These are phyloP conservation scores for Sporormia fimetaria DNA, from an alignment of 495 filamentous ascomycete species.

Conservation along the genomic window DNA sequence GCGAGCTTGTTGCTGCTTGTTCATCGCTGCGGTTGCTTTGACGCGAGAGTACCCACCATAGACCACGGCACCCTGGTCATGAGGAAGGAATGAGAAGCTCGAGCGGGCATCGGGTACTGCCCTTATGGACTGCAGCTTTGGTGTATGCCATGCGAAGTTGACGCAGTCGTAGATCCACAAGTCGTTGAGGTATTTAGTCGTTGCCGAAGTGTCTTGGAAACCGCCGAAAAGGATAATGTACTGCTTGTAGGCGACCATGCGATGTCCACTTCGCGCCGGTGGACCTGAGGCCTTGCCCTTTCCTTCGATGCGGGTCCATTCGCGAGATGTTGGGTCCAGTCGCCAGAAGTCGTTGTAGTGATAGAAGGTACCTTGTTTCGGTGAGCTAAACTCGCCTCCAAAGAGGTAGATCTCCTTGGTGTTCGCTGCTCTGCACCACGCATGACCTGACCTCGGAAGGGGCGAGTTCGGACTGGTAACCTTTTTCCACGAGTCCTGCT, in stretches of 20 bases:
- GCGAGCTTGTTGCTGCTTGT: constrained; percentile 30
- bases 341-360: constrained; percentile 99
- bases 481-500: constrained; percentile 74
- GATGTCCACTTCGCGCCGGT: constrained; percentile 81
- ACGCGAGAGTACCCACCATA: constrained; percentile 91
- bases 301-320: constrained; percentile 80
- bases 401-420: constrained; percentile 81
- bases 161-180: constrained; percentile 59
- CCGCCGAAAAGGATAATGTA: constrained; percentile 68
- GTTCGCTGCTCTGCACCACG: constrained; percentile 81
- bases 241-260: constrained; percentile 90
- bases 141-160: constrained; percentile 66
- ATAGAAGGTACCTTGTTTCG: constrained; percentile 97
- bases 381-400: constrained; percentile 69
- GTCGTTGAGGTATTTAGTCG: constrained; percentile 77
- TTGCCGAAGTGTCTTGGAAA: constrained; percentile 90
- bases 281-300: constrained; percentile 65
- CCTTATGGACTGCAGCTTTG: constrained; percentile 56
- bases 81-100: constrained; percentile 80
- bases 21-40: constrained; percentile 47
- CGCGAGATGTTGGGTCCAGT: constrained; percentile 64
- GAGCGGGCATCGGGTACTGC: constrained; percentile 82
- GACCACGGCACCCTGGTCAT: constrained; percentile 76
- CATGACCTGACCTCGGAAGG: constrained; percentile 81
- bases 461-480: constrained; percentile 87